A percentile compares a stretch with the other conserved stretches of the same genome.
phyloP scores from a whole-genome alignment of 2,329 filamentous ascomycete genomes.

The Botrytis medusae region DNA sequence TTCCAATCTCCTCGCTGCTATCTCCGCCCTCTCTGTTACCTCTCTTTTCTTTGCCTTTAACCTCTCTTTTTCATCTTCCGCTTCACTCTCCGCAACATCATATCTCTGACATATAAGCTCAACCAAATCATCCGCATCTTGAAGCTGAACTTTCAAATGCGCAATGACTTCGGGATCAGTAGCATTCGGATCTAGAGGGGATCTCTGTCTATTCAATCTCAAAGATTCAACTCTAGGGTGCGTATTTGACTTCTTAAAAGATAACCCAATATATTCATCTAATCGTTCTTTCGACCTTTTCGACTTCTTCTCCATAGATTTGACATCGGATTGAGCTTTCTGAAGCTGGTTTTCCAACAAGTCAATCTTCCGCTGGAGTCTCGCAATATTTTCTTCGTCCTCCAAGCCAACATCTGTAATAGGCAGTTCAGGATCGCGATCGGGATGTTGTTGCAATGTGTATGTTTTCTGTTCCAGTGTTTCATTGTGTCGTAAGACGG shows the following conservation, averaged over 20 bases:
- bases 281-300: not conserved
- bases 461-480: not conserved
- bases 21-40: not conserved
- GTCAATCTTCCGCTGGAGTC: not conserved
- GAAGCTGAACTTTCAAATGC: not conserved
- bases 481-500: not conserved
- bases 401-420: not conserved
- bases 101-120: not conserved
- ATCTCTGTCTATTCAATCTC: not conserved
- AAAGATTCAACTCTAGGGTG: not conserved
- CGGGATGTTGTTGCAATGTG: not conserved
- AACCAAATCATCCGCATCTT: not conserved
- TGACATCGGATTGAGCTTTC: not conserved
- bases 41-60: not conserved
- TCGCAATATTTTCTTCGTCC: not conserved
- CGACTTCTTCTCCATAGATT: not conserved
- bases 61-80: not conserved
- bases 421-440: not conserved
- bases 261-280: not conserved
- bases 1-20: slow-evolving; percentile 10
- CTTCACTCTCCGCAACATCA: not conserved
- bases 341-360: not conserved
- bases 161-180: not conserved
- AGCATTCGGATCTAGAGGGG: not conserved
- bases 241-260: too few species aligned